Evolutionary conservation across 805 yeast genomes (phyloP).

Genomic region (Ogataea corticis): DNA sequence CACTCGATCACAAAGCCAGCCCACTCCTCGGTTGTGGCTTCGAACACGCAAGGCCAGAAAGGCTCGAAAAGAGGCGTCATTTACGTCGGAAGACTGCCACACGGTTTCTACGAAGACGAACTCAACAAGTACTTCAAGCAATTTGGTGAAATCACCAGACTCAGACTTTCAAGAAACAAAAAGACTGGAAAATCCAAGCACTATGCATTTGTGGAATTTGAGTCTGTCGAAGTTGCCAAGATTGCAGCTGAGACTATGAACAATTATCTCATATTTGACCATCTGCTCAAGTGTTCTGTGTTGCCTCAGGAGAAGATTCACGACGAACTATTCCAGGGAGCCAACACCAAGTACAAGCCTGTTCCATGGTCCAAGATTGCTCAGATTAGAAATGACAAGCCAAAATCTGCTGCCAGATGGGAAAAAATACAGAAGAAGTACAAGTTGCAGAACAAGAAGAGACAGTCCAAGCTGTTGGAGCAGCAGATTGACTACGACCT

Average conservation of each 20-base stretch:
- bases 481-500: constrained; percentile 58
- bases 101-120: constrained; percentile 85
- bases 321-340: constrained; percentile 59
- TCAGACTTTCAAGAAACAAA: constrained; percentile 84
- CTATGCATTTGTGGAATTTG: constrained; percentile 87
- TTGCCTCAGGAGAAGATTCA: constrained; percentile 58
- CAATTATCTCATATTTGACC: constrained; percentile 87
- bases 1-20: constrained; percentile 29
- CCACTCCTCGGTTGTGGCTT: constrained; percentile 3
- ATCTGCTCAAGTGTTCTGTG: constrained; percentile 64
- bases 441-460: constrained; percentile 41
- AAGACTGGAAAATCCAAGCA: constrained; percentile 90
- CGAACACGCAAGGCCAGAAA: constrained; percentile 4
- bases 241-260: constrained; percentile 95
- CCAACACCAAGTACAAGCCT: constrained; percentile 53
- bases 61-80: constrained; percentile 60
- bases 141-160: constrained; percentile 80
- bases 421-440: constrained; percentile 49
- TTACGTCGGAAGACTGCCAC: constrained; percentile 90
- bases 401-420: constrained; percentile 60
- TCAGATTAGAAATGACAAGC: constrained; percentile 53
- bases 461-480: constrained; percentile 49
- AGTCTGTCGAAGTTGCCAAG: constrained; percentile 70
- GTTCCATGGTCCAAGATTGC: constrained; percentile 62
- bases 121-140: constrained; percentile 80